Conservation (phyloP, 345 rosid species). For the Gossypium thurberi region DNA sequence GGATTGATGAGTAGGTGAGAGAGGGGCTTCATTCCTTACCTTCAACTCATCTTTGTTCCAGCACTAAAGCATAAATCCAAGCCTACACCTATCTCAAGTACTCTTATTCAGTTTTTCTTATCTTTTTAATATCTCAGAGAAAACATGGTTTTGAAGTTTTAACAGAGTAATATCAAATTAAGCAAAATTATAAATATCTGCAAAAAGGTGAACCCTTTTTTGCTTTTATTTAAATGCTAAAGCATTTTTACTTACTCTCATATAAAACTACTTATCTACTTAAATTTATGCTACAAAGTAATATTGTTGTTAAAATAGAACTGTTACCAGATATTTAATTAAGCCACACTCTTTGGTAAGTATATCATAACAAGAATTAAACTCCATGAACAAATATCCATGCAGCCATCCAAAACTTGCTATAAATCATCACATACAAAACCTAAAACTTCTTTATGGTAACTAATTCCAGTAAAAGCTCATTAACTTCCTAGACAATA, state of each 20-base stretch:
- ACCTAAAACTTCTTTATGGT: neutral
- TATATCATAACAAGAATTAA: neutral
- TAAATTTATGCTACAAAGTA: neutral
- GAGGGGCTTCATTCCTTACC: neutral
- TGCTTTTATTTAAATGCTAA: neutral
- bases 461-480: neutral
- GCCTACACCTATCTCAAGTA: neutral
- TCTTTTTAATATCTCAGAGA: neutral
- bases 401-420: neutral
- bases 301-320: neutral
- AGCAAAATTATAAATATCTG: neutral
- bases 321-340: neutral
- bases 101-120: neutral
- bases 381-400: neutral
- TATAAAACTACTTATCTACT: neutral
- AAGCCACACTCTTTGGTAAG: neutral
- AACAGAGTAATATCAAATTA: neutral
- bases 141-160: neutral
- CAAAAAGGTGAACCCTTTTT: neutral
- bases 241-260: neutral
- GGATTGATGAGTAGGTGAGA: neutral
- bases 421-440: neutral
- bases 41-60: conserved; percentile 1
- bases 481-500: too few species aligned
- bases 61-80: neutral